phyloP scores from a whole-genome alignment of 192 early-diverging fungal species.

The Coemansia sp. region DNA sequence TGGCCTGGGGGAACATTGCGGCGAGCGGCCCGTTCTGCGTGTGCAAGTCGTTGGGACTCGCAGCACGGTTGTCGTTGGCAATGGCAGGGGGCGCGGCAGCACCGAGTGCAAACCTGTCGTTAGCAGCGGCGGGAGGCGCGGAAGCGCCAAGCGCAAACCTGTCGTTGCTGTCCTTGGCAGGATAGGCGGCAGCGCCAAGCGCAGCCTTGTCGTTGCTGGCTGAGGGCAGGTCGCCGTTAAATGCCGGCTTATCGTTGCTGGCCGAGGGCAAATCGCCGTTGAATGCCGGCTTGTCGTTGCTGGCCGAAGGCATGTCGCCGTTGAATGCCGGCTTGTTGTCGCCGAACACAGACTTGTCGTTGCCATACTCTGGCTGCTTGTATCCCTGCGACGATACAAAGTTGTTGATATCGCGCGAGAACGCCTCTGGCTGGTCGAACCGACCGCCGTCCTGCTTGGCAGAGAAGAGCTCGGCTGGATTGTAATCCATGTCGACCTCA shows the following conservation, averaged over 20 bases:
- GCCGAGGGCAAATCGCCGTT: no score
- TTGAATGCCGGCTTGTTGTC: not conserved
- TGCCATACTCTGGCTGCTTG: not conserved
- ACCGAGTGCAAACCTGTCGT: no score
- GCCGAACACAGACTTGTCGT: not conserved
- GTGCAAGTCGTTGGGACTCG: not conserved
- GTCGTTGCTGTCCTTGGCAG: no score
- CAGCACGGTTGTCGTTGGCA: no score
- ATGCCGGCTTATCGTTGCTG: no score
- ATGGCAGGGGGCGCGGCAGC: no score
- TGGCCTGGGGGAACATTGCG: conserved; percentile 27
- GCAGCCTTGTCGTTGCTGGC: no score
- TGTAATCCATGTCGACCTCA: conserved; percentile 25
- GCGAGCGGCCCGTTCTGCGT: conserved; percentile 12
- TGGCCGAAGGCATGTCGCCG: not conserved
- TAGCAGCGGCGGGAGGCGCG: no score
- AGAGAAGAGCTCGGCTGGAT: conserved; percentile 18
- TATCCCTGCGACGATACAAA: conserved; percentile 37
- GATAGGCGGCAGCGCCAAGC: no score
- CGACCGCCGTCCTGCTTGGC: conserved; percentile 14
- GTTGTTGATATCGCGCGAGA: conserved; percentile 32
- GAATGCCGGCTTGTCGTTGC: not conserved
- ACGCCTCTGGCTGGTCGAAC: conserved; percentile 34
- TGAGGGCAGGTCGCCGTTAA: no score
- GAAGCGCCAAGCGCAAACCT: no score